Conservation (phyloP, 306 rosid species). For the Cucurbita ficifolia region DNA sequence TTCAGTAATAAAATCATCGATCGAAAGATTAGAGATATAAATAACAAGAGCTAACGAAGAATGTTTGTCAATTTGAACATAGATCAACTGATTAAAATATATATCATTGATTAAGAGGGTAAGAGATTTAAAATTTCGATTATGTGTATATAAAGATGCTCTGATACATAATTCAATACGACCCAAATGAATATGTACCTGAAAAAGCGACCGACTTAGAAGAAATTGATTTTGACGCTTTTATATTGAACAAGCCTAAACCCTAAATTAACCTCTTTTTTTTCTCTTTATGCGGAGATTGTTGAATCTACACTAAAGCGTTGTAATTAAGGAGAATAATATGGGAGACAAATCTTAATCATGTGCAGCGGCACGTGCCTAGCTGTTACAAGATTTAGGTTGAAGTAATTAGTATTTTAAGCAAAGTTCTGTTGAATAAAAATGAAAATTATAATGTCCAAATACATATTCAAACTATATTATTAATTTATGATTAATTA, state of each 20-base stretch:
- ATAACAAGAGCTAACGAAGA: too few species aligned
- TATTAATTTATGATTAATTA: background rate
- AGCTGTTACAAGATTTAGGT: background rate
- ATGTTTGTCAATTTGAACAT: too few species aligned
- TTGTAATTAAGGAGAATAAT: background rate
- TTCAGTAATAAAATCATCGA: background rate
- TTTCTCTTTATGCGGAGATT: background rate
- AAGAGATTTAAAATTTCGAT: too few species aligned
- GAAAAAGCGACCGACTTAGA: background rate
- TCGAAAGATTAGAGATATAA: too few species aligned
- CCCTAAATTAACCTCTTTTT: background rate
- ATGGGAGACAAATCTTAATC: background rate
- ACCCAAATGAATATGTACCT: background rate
- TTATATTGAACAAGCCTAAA: background rate
- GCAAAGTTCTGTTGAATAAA: background rate
- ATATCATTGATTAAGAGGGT: too few species aligned
- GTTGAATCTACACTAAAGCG: background rate
- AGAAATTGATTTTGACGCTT: background rate
- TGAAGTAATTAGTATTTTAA: background rate
- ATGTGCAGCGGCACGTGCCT: background rate
- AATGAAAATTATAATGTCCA: background rate
- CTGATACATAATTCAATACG: too few species aligned
- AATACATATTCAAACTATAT: background rate
- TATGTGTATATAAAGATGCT: too few species aligned
- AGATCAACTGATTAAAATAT: too few species aligned